Evolutionary conservation across 2,329 filamentous ascomycete genomes (phyloP), one percentile per base, ranked within the genome.

Genomic region (Trichoderma sp.): DNA sequence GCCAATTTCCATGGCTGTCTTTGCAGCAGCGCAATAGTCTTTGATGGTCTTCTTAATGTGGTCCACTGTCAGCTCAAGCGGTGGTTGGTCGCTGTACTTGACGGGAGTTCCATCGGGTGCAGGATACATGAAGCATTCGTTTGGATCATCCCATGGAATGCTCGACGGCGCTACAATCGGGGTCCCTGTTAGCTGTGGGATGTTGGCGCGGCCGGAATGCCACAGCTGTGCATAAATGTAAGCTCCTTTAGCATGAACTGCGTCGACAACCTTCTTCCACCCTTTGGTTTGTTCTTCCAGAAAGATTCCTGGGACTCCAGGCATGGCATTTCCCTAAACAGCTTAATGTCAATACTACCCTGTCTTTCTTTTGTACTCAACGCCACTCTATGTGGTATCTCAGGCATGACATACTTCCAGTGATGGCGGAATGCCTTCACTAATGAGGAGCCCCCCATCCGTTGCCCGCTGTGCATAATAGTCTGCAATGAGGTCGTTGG

Each of bases 221-320:
- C 80, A 91, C 0, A 91, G 80, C 77, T 91, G 90, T 21, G 83
- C 76, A 77, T 84, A 90, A 70, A 90, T 87, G 74, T 82, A 86
- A 52, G 82, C 83, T 51, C 87, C 87, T 72, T 87, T 86, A 37
- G 82, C 81, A 77, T 91, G 90, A 1, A 91, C 88, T 1, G 84
- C 86, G 58, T 87, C 83, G 1, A 86, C 87, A 32, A 91, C 79
- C 68, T 82, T 79, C n/a, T 83, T 85, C 89, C 89, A 91, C 0
- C 81, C 85, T 0, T 81, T 81, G 58, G 87, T 81, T 72, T 90
- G 88, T 26, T 79, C 82, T 1, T 82, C 76, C 54, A 77, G 84
- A 73, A 82, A 89, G 73, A 91, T 85, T 1, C 87, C 88, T 0
- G 89, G 88, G 0, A 84, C 83, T 66, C 87, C 84, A 51, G 78